Percentiles rank a stretch among this genome's conserved stretches.
Evolutionary conservation across 2,329 filamentous ascomycete species (phyloP).

Genomic region (Calonectria montana): DNA sequence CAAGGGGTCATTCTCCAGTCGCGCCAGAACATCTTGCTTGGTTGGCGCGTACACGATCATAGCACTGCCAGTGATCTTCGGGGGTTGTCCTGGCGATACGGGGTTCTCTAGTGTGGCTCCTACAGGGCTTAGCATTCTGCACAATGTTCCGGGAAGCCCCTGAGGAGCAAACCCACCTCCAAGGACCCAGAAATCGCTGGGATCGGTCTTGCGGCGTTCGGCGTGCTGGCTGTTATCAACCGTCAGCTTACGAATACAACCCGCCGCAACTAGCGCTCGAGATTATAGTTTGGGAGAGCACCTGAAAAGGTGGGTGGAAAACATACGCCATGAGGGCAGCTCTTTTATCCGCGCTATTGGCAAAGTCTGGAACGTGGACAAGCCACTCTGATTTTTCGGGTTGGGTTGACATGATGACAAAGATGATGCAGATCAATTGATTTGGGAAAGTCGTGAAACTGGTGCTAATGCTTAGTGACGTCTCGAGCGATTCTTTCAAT

Average conservation of each 20-base stretch:
- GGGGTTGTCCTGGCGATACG: slow-evolving; percentile 2
- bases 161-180: slow-evolving; percentile 7
- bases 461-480: neutral
- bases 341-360: neutral
- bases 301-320: neutral
- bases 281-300: neutral
- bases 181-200: slow-evolving; percentile 18
- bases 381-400: slow-evolving; percentile 17
- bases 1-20: slow-evolving; percentile 16
- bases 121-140: slow-evolving; percentile 3
- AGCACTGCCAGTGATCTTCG: slow-evolving; percentile 17
- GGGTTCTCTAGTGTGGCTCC: slow-evolving; percentile 16
- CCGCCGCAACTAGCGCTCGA: neutral
- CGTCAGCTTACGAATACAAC: slow-evolving; percentile 1
- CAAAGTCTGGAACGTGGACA: slow-evolving; percentile 6
- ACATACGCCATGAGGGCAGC: neutral
- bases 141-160: neutral
- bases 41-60: slow-evolving; percentile 15
- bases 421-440: neutral
- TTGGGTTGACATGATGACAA: neutral
- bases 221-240: slow-evolving; percentile 4
- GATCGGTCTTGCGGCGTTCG: slow-evolving; percentile 13
- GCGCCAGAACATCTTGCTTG: slow-evolving; percentile 3
- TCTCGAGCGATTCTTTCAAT: neutral
- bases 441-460: neutral